phyloP scores from a whole-genome alignment of 1,139 yeast genomes.

The Scheffersomyces segobiensis region DNA sequence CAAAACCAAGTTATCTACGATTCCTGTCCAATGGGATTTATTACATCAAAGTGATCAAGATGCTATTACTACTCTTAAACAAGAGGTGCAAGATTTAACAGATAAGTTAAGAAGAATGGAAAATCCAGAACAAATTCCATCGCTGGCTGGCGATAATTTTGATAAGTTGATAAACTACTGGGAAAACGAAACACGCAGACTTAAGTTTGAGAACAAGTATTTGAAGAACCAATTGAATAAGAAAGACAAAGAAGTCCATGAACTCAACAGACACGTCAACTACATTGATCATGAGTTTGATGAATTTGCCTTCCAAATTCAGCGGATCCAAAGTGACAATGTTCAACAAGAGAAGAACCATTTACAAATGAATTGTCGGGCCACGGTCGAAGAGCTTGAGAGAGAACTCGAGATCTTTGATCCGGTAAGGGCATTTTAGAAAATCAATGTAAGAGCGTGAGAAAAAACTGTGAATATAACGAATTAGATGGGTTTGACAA shows the following conservation, averaged over 20 bases:
- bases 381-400: background rate
- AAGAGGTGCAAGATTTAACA: constrained; percentile 33
- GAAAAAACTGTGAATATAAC: too few species aligned
- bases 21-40: constrained; percentile 36
- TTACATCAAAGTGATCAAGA: constrained; percentile 26
- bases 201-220: constrained; percentile 38
- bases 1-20: constrained; percentile 30
- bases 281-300: constrained; percentile 29
- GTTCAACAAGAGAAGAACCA: background rate
- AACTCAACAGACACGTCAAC: constrained; percentile 27
- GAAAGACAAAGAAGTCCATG: constrained; percentile 22
- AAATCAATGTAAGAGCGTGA: too few species aligned
- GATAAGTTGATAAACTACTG: constrained; percentile 30
- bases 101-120: constrained; percentile 18
- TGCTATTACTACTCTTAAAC: constrained; percentile 30
- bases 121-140: background rate
- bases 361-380: background rate
- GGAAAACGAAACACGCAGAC: constrained; percentile 30
- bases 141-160: constrained; percentile 8
- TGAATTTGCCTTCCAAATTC: background rate
- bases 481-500: background rate
- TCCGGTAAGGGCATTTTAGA: background rate
- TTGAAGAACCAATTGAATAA: constrained; percentile 21
- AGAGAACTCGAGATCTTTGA: constrained; percentile 4
- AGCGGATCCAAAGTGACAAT: background rate